Evolutionary conservation across 371 early-diverging fungal species (phyloP), one percentile per base, ranked within the genome.

Genomic region (Dentiscutata heterogama): DNA sequence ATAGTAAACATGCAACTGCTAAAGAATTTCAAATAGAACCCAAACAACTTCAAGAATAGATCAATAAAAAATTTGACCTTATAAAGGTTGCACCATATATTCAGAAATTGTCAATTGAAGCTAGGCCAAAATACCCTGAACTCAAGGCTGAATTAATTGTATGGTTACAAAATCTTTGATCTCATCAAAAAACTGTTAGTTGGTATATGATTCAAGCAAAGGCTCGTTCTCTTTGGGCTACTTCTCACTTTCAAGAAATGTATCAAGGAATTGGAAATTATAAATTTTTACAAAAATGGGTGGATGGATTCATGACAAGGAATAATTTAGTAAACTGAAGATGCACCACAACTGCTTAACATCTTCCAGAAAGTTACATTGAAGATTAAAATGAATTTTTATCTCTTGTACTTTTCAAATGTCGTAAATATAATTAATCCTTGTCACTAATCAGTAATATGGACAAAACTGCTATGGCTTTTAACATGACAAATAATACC

Each of bases 21-120:
- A 31, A 27, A 8, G 50, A 73, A 54, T 73, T 73, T 73, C 16
- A 46, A 16, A 73, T 73, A 50, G 22, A 73, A 51, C 54, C 73
- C 1, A 53, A 73, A 54, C 73, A 73, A 73, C 53, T 73, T 53
- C 18, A 54, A 22, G 73, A 73, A 11, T 73, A 25, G 53, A 20
- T 53, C n/a, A 73, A 53, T 25, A 46, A 73, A n/a, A 46, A 73
- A 73, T 16, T 8, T 10, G 5, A 54, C 1, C 29, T 74, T 29
- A 50, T 74, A 14, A 29, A 53, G 18, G 22, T 29, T 16, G 73
- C 54, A 46, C 27, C 73, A 25, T 54, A 73, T 18, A 73, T 27
- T 61, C 25, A 61, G 13, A 61, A 61, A 13, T 27, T 61, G n/a
- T n/a, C 27, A 25, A 2, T 27, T 25, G 61, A 27, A 8, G 22